Evolutionary conservation across 2,329 filamentous ascomycete genomes (phyloP).

Genomic region (Chrysosporium keratinophilum): DNA sequence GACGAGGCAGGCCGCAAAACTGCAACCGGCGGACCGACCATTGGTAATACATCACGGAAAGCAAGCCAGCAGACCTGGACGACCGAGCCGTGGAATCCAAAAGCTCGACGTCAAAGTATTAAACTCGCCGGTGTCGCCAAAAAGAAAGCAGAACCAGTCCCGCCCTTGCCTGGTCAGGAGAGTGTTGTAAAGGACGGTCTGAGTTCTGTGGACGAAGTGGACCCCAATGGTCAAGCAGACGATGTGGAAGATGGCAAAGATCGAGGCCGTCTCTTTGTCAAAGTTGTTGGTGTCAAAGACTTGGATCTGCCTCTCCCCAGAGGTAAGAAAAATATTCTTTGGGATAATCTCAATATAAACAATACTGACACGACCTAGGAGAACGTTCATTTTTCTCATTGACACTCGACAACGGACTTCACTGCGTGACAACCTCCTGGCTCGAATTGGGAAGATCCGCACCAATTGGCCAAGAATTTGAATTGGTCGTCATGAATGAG

Average conservation of each 20-base stretch:
- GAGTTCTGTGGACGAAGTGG: slow-evolving; percentile 53
- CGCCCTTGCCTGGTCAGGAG: slow-evolving; percentile 77
- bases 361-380: slow-evolving; percentile 41
- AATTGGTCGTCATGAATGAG: slow-evolving; percentile 91
- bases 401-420: slow-evolving; percentile 93
- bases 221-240: slow-evolving; percentile 48
- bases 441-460: slow-evolving; percentile 83
- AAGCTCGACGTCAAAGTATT: slow-evolving; percentile 57
- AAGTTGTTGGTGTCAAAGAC: slow-evolving; percentile 97
- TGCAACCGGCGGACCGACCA: slow-evolving; percentile 38
- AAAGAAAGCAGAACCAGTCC: slow-evolving; percentile 58
- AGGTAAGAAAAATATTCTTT: slow-evolving; percentile 51
- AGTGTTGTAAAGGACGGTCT: slow-evolving; percentile 58
- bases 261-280: slow-evolving; percentile 85
- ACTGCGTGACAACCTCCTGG: slow-evolving; percentile 95
- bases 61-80: slow-evolving; percentile 84
- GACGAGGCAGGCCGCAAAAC: slow-evolving; percentile 36
- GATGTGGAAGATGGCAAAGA: slow-evolving; percentile 69
- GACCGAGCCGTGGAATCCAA: slow-evolving; percentile 91
- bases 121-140: slow-evolving; percentile 49
- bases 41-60: slow-evolving; percentile 63
- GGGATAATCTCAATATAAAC: slow-evolving; percentile 14
- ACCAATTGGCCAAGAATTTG: slow-evolving; percentile 95
- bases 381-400: slow-evolving; percentile 91
- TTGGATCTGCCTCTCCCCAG: slow-evolving; percentile 81